Base-by-base conservation (phyloP, 352 stramenopile species). In the Phytophthora tubulina region DNA sequence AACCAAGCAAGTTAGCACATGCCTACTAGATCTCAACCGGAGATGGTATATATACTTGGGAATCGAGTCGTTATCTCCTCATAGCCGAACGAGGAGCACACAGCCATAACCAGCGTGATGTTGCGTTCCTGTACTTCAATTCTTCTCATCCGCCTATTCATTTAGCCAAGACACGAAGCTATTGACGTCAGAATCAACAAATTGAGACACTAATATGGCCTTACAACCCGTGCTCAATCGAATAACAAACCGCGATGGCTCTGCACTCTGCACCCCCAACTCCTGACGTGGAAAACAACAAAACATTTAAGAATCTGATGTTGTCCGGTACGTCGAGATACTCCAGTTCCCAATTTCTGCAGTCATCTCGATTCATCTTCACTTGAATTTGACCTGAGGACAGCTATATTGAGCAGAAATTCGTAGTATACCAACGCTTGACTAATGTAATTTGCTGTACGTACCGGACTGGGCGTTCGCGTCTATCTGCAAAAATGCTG, bases 251-350 rank as follows among this genome's bases (percentile, higher is more conserved):
- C 48, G 27, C 48, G 31, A 55, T 41, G 11, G 48, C 48, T 11
- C 17, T 55, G 48, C 48, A 55, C 31, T 55, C 48, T 11, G 48
- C 48, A 10, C 48, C 48, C 7, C 48, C 48, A 41, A 17, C 15
- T 55, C 48, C 48, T 13, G 48, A 13, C 3, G 27, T 39, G 15
- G 31, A 55, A 13, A 55, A 41, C 48, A 55, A 13, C 30, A 55
- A 30, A 27, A 39, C 13, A n/a, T 55, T 39, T n/a, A 55, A 21
- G 11, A 21, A 27, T 8, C 4, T 39, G 31, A 55, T 55, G 14
- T 39, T 55, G 41, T 55, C 48, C 15, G 48, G 48, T 30, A 55
- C 48, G 30, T 55, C 48, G 4, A 55, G 31, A 27, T 55, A 55
- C 30, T 15, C 30, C 48, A 55, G 14, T 55, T 55, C 15, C 48